phyloP scores from a whole-genome alignment of 2,329 filamentous ascomycete genomes.

The Massarina eburnea region DNA sequence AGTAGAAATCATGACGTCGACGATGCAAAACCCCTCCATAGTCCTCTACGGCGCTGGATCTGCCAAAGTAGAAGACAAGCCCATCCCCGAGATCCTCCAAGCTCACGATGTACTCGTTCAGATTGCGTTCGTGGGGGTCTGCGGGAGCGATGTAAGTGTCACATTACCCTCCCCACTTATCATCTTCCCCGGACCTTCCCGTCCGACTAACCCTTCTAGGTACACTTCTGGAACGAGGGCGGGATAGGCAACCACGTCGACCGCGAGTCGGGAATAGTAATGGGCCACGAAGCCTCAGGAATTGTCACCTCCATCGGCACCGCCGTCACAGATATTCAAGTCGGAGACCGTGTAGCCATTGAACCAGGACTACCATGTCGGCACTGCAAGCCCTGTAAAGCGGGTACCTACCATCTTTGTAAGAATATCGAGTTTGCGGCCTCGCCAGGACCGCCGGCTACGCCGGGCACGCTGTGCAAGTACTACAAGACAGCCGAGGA shows the following conservation, averaged over 20 bases:
- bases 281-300: constrained; percentile 91
- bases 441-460: constrained; percentile 67
- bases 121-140: constrained; percentile 50
- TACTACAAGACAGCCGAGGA: constrained; percentile 88
- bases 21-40: constrained; percentile 46
- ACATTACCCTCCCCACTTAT: not conserved
- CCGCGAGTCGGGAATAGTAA: constrained; percentile 78
- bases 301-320: constrained; percentile 75
- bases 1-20: constrained; percentile 4
- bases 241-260: constrained; percentile 83
- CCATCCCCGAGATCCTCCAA: constrained; percentile 39
- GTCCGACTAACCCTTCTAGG: constrained; percentile 33
- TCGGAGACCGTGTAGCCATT: constrained; percentile 86
- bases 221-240: constrained; percentile 95
- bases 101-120: constrained; percentile 47
- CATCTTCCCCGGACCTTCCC: not conserved
- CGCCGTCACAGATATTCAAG: constrained; percentile 71
- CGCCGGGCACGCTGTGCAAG: constrained; percentile 71
- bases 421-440: constrained; percentile 83
- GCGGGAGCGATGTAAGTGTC: constrained; percentile 39
- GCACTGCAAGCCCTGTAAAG: constrained; percentile 82
- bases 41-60: constrained; percentile 45
- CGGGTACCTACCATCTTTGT: constrained; percentile 90
- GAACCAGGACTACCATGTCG: constrained; percentile 92
- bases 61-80: constrained; percentile 43